phyloP scores from a whole-genome alignment of 805 yeast genomes.

The Candida ponderosae region DNA sequence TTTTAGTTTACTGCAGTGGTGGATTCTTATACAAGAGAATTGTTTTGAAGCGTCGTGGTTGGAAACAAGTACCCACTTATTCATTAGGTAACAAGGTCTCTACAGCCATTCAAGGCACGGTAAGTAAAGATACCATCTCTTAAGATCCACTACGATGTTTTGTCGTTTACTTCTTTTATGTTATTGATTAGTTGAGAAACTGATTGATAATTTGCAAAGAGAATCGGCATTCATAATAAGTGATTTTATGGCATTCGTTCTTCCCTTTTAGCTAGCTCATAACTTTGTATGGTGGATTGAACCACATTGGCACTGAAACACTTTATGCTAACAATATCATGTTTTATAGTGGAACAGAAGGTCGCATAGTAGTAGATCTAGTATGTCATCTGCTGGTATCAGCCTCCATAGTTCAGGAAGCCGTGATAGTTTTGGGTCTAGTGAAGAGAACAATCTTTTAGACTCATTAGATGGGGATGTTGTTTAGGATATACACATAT shows the following conservation, averaged over 20 bases:
- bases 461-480: conserved; percentile 29
- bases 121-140: conserved; percentile 9
- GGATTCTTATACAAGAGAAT: conserved; percentile 29
- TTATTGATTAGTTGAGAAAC: conserved; percentile 1
- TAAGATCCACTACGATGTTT: neutral
- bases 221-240: too few relatives aligned
- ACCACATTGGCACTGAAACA: too few relatives aligned
- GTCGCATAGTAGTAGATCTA: conserved; percentile 9
- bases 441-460: conserved; percentile 30
- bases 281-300: too few relatives aligned
- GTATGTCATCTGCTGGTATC: conserved; percentile 9
- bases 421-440: conserved; percentile 25
- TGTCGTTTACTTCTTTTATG: neutral
- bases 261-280: too few relatives aligned
- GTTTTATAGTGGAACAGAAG: conserved; percentile 1
- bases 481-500: conserved; percentile 1
- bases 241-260: too few relatives aligned
- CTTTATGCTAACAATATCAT: conserved; percentile 4
- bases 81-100: conserved; percentile 17
- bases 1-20: conserved; percentile 34
- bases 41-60: conserved; percentile 27
- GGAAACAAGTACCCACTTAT: conserved; percentile 25
- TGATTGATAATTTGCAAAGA: conserved; percentile 3
- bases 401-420: conserved; percentile 9
- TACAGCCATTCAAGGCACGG: conserved; percentile 17